Base-by-base conservation (phyloP, 306 rosid genomes). In the Cyclanthera cordifolia region DNA sequence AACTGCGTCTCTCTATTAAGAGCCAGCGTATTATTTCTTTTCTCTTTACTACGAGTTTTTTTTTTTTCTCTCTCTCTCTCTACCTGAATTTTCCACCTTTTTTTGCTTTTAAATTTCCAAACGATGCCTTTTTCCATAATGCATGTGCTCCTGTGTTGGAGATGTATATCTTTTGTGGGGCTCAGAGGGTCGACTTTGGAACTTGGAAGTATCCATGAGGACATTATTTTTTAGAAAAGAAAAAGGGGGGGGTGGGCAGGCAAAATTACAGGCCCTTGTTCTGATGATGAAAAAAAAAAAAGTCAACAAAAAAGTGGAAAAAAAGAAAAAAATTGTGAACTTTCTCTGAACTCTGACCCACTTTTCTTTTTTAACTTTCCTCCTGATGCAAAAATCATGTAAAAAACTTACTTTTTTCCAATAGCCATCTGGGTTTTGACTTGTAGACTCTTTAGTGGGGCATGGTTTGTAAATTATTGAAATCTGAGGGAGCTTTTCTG, bases 1-100 rank as follows among this genome's bases (percentile, higher is more conserved):
- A 94, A 94, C 72, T 87, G 95, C 80, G 95, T 94, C 78, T 94
- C 99, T 14, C 99, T 94, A 74, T 82, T 94, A 0, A 75, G 97
- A 28, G 95, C 99, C 49, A 81, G 95, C 69, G 99, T 94, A 80
- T 8, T 8, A 28, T 20, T 43, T 37, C 53, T n/a, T n/a, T n/a
- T 69, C 56, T 63, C 43, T n/a, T 20, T 20, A 53, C 19, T 7
- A 34, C 3, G 3, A 27, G 3, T 3, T 27, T 3, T 27, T 27
- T 27, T 27, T 27, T 7, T 16, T 2, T 16, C 0, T 8, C 54
- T 60, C 27, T 20, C 46, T 59, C 30, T 9, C 39, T 15, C 46
- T 59, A 27, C 30, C 30, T 27, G 30, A 27, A 1, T 27, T 27
- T 27, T 27, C 3, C 3, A 1, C 3, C 3, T 27, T 27, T 27